Percentiles rank a stretch among this genome's conserved stretches.
These are phyloP conservation scores for Elongisporangium anandrum DNA, from an alignment of 352 stramenopile species.

Conservation along the genomic window DNA sequence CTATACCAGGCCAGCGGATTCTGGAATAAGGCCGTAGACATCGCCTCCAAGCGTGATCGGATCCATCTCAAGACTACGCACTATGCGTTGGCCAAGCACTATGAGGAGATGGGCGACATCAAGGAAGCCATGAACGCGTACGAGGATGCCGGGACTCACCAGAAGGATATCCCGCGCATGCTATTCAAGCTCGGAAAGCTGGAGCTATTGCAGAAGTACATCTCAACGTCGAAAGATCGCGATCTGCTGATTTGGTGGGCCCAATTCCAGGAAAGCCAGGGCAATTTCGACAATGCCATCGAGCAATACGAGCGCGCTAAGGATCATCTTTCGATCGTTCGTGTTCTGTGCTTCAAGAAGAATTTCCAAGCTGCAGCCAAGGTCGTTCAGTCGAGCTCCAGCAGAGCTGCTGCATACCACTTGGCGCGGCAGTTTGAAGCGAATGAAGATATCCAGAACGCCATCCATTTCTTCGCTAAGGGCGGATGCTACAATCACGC, in stretches of 20 bases:
- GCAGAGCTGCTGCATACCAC: slow-evolving; percentile 79
- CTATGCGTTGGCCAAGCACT: slow-evolving; percentile 85
- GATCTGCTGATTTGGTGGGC: slow-evolving; percentile 92
- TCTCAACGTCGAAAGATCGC: slow-evolving; percentile 81
- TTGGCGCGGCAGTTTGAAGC: slow-evolving; percentile 86
- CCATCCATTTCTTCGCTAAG: slow-evolving; percentile 90
- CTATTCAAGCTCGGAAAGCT: slow-evolving; percentile 86
- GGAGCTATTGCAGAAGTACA: slow-evolving; percentile 90
- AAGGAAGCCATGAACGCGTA: slow-evolving; percentile 91
- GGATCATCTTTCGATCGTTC: slow-evolving; percentile 88
- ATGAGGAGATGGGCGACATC: slow-evolving; percentile 86
- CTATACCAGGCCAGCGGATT: slow-evolving; percentile 89
- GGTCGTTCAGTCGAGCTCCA: slow-evolving; percentile 77
- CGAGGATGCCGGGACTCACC: slow-evolving; percentile 84
- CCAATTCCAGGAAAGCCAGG: slow-evolving; percentile 90
- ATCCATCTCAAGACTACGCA: slow-evolving; percentile 92
- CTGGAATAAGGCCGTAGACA: slow-evolving; percentile 89
- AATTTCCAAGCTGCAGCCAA: slow-evolving; percentile 82
- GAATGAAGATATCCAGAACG: slow-evolving; percentile 73
- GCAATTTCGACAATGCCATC: slow-evolving; percentile 83
- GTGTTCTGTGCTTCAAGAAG: slow-evolving; percentile 90
- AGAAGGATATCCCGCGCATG: slow-evolving; percentile 92
- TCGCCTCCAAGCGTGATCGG: slow-evolving; percentile 85
- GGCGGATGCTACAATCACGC: slow-evolving; percentile 92
- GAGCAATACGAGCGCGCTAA: slow-evolving; percentile 86